Evolutionary conservation across 2,329 filamentous ascomycete genomes (phyloP).

Genomic region (Pseudogymnoascus sp.): DNA sequence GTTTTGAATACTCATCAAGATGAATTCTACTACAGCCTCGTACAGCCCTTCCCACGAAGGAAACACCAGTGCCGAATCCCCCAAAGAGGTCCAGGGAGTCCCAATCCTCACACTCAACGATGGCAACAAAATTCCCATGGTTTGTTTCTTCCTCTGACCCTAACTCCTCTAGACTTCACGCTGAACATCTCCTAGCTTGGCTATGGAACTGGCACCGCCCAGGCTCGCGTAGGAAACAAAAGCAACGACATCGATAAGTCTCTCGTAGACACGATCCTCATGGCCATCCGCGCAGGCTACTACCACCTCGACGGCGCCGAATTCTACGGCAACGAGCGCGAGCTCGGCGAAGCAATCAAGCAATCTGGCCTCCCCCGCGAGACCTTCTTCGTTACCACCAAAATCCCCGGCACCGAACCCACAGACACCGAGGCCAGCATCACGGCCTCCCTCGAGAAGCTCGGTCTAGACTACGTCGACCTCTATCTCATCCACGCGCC

Average conservation of each 20-base stretch:
- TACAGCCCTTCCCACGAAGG: constrained; percentile 24
- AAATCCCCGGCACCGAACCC: constrained; percentile 36
- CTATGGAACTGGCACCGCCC: constrained; percentile 65
- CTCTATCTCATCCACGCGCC: constrained; percentile 59
- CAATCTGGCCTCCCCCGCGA: constrained; percentile 55
- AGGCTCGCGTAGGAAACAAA: constrained; percentile 42
- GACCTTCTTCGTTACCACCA: constrained; percentile 61
- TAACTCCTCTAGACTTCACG: background rate
- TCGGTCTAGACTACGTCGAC: constrained; percentile 64
- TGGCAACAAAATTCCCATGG: constrained; percentile 63
- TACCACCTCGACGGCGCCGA: constrained; percentile 69
- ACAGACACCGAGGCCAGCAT: constrained; percentile 41
- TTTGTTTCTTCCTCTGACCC: constrained; percentile 30
- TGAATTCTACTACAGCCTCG: constrained; percentile 37
- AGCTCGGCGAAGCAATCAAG: constrained; percentile 65
- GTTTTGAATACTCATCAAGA: constrained; percentile 19
- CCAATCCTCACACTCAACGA: constrained; percentile 64
- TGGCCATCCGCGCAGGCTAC: constrained; percentile 62
- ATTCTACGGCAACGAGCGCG: constrained; percentile 57
- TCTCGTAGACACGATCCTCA: constrained; percentile 43
- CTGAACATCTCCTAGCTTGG: constrained; percentile 42
- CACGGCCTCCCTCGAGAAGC: constrained; percentile 51
- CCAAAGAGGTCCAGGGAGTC: constrained; percentile 51
- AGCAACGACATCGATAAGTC: constrained; percentile 47
- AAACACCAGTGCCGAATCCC: constrained; percentile 60